phyloP scores from a whole-genome alignment of 2,329 filamentous ascomycete species.

The Fusarium setosum region DNA sequence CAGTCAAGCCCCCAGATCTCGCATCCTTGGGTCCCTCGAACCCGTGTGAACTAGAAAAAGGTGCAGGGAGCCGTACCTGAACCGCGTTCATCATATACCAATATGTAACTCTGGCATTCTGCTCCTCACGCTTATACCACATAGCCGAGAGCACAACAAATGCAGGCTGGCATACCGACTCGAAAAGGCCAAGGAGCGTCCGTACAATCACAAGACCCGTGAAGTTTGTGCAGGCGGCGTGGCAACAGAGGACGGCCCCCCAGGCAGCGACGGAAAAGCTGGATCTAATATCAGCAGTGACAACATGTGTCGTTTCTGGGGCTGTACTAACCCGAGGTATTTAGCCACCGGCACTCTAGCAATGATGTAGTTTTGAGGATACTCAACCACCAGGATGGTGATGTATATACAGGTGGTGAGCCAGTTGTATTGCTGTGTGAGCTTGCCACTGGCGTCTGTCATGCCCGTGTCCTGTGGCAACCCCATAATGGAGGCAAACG shows the following conservation, averaged over 20 bases:
- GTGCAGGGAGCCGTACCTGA: not conserved
- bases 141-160: slow-evolving; percentile 75
- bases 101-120: slow-evolving; percentile 71
- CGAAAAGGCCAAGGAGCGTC: slow-evolving; percentile 76
- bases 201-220: slow-evolving; percentile 68
- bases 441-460: slow-evolving; percentile 47
- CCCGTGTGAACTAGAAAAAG: not conserved
- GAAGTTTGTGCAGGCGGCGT: slow-evolving; percentile 71
- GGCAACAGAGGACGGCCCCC: slow-evolving; percentile 69
- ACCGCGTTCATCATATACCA: slow-evolving; percentile 58
- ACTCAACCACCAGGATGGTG: slow-evolving; percentile 76
- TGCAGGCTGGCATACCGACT: slow-evolving; percentile 74
- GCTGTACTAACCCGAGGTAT: slow-evolving; percentile 56
- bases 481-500: slow-evolving; percentile 73
- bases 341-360: slow-evolving; percentile 74
- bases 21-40: not conserved
- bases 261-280: slow-evolving; percentile 72
- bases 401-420: slow-evolving; percentile 80
- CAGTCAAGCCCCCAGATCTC: not conserved
- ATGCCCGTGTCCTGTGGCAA: slow-evolving; percentile 62
- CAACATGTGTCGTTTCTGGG: not conserved
- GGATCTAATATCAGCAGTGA: not conserved
- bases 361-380: slow-evolving; percentile 71
- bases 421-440: slow-evolving; percentile 65
- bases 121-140: slow-evolving; percentile 73